phyloP scores from a whole-genome alignment of 495 filamentous ascomycete genomes.

The Penicillium paradoxum region DNA sequence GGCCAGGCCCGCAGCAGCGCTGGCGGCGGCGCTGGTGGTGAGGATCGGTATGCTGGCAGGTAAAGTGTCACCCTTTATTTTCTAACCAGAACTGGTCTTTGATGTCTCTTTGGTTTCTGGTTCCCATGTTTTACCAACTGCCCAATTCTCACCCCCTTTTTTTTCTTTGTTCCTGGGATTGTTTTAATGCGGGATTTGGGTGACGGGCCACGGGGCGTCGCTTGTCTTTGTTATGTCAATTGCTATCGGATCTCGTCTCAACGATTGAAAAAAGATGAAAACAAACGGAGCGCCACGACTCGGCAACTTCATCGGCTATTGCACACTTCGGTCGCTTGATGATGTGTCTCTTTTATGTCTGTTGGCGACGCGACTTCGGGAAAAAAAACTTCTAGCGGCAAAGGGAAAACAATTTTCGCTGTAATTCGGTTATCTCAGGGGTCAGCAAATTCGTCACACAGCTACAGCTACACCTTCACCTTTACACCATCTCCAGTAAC shows the following conservation, averaged over 20 bases:
- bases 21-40: constrained; percentile 26
- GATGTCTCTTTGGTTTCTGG: constrained; percentile 9
- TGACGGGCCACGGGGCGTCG: constrained; percentile 35
- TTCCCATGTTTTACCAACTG: constrained; percentile 10
- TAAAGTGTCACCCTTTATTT: constrained; percentile 27
- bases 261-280: constrained; percentile 14
- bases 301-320: constrained; percentile 27
- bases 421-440: constrained; percentile 50
- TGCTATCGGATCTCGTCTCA: constrained; percentile 32
- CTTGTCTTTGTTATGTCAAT: constrained; percentile 29
- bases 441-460: constrained; percentile 44
- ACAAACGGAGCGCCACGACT: constrained; percentile 30
- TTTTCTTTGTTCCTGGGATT: constrained; percentile 24
- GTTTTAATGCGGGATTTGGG: constrained; percentile 36
- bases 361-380: constrained; percentile 39
- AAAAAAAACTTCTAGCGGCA: constrained; percentile 40
- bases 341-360: constrained; percentile 40
- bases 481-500: constrained; percentile 36
- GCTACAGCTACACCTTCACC: constrained; percentile 24
- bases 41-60: constrained; percentile 44
- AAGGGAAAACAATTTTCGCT: constrained; percentile 44
- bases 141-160: constrained; percentile 7
- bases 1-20: constrained; percentile 17
- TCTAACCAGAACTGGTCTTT: constrained; percentile 9
- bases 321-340: constrained; percentile 37